These are phyloP conservation scores for Xylaria sp. DNA, from an alignment of 2,329 filamentous ascomycete genomes.

Conservation along the genomic window DNA sequence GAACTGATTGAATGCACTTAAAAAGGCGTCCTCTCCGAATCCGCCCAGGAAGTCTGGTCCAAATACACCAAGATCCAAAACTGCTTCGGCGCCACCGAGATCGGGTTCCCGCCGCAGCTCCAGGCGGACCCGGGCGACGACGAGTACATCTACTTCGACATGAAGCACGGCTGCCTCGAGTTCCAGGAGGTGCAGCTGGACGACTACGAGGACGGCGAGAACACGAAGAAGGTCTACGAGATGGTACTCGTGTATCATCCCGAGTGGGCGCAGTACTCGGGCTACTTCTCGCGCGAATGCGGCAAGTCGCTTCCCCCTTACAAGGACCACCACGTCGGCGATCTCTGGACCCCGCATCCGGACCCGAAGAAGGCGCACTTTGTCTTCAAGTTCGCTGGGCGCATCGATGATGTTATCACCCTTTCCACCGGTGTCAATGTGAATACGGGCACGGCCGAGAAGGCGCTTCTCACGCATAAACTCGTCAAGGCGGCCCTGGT, in stretches of 20 bases:
- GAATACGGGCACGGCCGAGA: constrained; percentile 19
- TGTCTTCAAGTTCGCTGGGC: constrained; percentile 22
- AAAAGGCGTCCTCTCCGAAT: constrained; percentile 17
- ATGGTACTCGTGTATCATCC: constrained; percentile 17
- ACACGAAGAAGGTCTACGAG: constrained; percentile 16
- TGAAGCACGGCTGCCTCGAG: constrained; percentile 14
- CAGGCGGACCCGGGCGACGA: constrained; percentile 16
- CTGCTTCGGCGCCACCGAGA: constrained; percentile 20
- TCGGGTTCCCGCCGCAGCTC: constrained; percentile 14
- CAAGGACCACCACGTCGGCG: constrained; percentile 15
- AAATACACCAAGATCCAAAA: constrained; percentile 19
- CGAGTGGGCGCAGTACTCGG: constrained; percentile 13
- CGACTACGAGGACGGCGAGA: constrained; percentile 12
- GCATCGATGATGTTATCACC: constrained; percentile 27
- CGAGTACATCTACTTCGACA: constrained; percentile 21
- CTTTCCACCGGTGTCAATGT: constrained; percentile 22
- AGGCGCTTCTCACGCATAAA: constrained; percentile 7
- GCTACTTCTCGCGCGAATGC: constrained; percentile 14
- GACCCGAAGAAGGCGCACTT: constrained; percentile 20
- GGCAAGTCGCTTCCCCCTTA: constrained; percentile 6
- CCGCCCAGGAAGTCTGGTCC: constrained; percentile 15
- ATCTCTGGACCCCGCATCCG: constrained; percentile 25
- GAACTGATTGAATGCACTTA: too few relatives aligned
- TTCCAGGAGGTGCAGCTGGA: constrained; percentile 18
- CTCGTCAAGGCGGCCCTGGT: constrained; percentile 17